A percentile compares a stretch with the other conserved stretches of the same genome.
Conservation (phyloP, 2,329 filamentous ascomycete species). For the Claviceps humidiphila region DNA sequence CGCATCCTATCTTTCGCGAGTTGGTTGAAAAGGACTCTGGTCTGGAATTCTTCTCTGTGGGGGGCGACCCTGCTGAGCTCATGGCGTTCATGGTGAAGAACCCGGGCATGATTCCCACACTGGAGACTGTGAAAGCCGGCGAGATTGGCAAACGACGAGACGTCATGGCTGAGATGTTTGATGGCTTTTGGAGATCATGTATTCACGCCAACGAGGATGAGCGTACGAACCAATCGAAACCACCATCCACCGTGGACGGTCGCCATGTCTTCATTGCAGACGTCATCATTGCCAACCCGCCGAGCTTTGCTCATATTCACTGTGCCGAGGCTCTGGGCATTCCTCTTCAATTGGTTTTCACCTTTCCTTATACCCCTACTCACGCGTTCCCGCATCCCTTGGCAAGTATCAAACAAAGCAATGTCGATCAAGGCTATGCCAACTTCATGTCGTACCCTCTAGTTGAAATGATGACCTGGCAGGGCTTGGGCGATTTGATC, state of each 20-base stretch:
- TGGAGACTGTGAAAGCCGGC: slow-evolving; percentile 59
- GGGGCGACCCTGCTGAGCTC: slow-evolving; percentile 65
- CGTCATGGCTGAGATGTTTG: slow-evolving; percentile 70
- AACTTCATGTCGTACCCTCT: slow-evolving; percentile 74
- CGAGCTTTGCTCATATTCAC: slow-evolving; percentile 65
- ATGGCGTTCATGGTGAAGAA: slow-evolving; percentile 90
- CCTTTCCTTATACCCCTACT: slow-evolving; percentile 68
- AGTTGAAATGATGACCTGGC: slow-evolving; percentile 83
- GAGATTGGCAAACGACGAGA: slow-evolving; percentile 55
- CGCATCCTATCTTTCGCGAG: slow-evolving; percentile 63
- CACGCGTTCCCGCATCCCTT: slow-evolving; percentile 65
- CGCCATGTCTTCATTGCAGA: slow-evolving; percentile 50
- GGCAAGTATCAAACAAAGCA: slow-evolving; percentile 59
- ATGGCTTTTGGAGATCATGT: slow-evolving; percentile 70
- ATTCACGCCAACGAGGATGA: slow-evolving; percentile 57
- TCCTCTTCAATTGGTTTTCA: slow-evolving; percentile 79
- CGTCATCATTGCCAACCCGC: slow-evolving; percentile 77
- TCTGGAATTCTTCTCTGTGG: slow-evolving; percentile 69
- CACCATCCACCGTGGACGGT: slow-evolving; percentile 1
- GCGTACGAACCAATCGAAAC: slow-evolving; percentile 37
- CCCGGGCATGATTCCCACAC: slow-evolving; percentile 59
- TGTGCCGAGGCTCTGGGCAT: slow-evolving; percentile 68
- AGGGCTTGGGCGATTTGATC: slow-evolving; percentile 68
- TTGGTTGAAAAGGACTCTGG: slow-evolving; percentile 61
- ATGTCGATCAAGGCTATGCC: slow-evolving; percentile 58